Evolutionary conservation across 306 rosid genomes (phyloP).

Genomic region (Prinsepia uniflora): DNA sequence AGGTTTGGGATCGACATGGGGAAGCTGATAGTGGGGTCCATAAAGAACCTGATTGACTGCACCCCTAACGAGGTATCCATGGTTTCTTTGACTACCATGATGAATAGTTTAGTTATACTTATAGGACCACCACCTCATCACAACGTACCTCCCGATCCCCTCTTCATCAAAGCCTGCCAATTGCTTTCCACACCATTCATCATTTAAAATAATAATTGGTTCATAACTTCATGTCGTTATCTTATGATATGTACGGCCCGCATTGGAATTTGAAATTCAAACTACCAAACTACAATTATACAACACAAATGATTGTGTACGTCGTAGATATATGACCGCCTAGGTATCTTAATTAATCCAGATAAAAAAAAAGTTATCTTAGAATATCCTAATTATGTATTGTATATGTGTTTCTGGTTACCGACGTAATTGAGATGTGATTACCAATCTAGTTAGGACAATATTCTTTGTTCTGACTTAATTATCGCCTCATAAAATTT

Average conservation of each 20-base stretch:
- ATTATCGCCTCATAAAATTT: too few relatives aligned
- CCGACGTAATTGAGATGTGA: too few relatives aligned
- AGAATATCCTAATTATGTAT: too few relatives aligned
- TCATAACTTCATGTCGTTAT: background rate
- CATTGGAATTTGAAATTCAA: conserved; percentile 24
- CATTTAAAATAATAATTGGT: too few relatives aligned
- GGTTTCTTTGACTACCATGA: conserved; percentile 46
- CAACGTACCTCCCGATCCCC: background rate
- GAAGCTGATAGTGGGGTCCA: conserved; percentile 31
- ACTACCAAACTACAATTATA: background rate
- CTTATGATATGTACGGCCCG: background rate
- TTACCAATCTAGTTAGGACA: too few relatives aligned
- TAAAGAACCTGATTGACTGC: conserved; percentile 53
- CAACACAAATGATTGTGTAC: too few relatives aligned
- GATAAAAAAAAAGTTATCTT: too few relatives aligned
- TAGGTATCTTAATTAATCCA: too few relatives aligned
- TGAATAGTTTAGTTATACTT: too few relatives aligned
- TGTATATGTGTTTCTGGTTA: too few relatives aligned
- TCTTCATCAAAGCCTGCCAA: conserved; percentile 6
- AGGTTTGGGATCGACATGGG: conserved; percentile 20
- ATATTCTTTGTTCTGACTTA: too few relatives aligned
- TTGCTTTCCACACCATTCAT: conserved; percentile 8
- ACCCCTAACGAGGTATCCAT: conserved; percentile 47
- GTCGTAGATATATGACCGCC: too few relatives aligned
- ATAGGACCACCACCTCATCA: conserved; percentile 42